Evolutionary conservation across 352 stramenopile species (phyloP).

Genomic region (Globisporangium viniferum): DNA sequence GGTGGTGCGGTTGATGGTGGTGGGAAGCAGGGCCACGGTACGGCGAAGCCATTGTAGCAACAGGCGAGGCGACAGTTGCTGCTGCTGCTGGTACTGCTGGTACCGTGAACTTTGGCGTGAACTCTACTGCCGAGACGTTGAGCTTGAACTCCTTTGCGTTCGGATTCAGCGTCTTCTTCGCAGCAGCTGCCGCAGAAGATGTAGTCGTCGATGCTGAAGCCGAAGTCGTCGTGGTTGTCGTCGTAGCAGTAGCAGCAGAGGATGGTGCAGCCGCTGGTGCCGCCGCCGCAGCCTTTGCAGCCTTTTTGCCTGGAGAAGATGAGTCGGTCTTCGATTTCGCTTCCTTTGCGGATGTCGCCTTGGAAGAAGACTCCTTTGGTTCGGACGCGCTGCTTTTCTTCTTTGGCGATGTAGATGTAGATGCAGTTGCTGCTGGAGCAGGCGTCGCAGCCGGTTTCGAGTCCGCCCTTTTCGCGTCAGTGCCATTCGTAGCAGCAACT

Average conservation of each 20-base stretch:
- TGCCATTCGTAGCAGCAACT: neutral
- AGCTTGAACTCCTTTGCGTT: slow-evolving; percentile 88
- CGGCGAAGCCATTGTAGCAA: slow-evolving; percentile 35
- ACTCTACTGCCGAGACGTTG: slow-evolving; percentile 52
- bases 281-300: neutral
- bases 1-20: slow-evolving; percentile 13
- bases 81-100: slow-evolving; percentile 5
- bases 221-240: neutral
- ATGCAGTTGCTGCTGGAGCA: neutral
- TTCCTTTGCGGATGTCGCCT: slow-evolving; percentile 5
- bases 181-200: slow-evolving; percentile 12
- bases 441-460: slow-evolving; percentile 8
- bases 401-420: neutral
- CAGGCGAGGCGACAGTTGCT: slow-evolving; percentile 12
- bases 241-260: neutral
- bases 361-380: slow-evolving; percentile 4
- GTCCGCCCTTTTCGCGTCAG: slow-evolving; percentile 9
- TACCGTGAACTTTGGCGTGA: slow-evolving; percentile 61
- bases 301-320: slow-evolving; percentile 4
- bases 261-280: neutral
- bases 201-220: slow-evolving; percentile 7
- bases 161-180: slow-evolving; percentile 78
- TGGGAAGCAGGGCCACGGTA: slow-evolving; percentile 28
- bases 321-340: neutral
- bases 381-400: slow-evolving; percentile 3